A percentile compares a stretch with the other conserved stretches of the same genome.
phyloP scores from a whole-genome alignment of 2,329 filamentous ascomycete genomes.

The Fusarium hainanense region DNA sequence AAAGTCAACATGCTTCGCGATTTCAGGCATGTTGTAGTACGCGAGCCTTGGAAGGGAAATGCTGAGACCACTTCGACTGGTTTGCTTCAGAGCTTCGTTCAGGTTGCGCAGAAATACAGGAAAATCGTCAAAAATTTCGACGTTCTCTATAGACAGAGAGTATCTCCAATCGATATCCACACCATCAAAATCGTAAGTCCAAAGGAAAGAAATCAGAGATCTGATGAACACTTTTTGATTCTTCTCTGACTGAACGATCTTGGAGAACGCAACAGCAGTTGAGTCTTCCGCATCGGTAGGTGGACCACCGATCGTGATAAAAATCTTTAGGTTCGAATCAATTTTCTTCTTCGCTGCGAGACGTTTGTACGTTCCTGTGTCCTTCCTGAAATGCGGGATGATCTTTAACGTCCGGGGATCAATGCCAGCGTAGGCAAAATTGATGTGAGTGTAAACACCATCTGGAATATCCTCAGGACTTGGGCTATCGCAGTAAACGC shows the following conservation, averaged over 20 bases:
- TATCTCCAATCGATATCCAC: constrained; percentile 15
- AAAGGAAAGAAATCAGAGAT: constrained; percentile 27
- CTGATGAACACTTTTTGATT: constrained; percentile 7
- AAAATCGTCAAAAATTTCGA: constrained; percentile 51
- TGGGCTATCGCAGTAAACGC: constrained; percentile 44
- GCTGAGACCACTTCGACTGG: constrained; percentile 23
- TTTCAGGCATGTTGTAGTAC: constrained; percentile 10
- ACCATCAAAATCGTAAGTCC: constrained; percentile 36
- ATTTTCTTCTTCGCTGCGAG: background rate
- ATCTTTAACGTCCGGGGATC: constrained; percentile 21
- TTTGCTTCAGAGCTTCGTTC: constrained; percentile 19
- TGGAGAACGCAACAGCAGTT: constrained; percentile 42
- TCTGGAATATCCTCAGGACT: constrained; percentile 30
- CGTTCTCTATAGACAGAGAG: constrained; percentile 49
- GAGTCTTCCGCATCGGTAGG: constrained; percentile 52
- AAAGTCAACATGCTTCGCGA: constrained; percentile 41
- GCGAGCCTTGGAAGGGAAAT: constrained; percentile 34
- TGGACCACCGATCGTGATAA: constrained; percentile 53
- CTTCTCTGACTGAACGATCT: background rate
- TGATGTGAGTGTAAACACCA: background rate
- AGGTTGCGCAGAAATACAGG: constrained; percentile 37
- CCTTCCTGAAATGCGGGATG: background rate
- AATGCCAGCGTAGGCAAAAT: constrained; percentile 44
- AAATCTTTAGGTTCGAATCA: background rate
- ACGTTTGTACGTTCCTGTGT: background rate